A percentile compares a stretch with the other conserved stretches of the same genome.
Evolutionary conservation across 257 asterid species (phyloP).

Genomic region (Capsicum baccatum): DNA sequence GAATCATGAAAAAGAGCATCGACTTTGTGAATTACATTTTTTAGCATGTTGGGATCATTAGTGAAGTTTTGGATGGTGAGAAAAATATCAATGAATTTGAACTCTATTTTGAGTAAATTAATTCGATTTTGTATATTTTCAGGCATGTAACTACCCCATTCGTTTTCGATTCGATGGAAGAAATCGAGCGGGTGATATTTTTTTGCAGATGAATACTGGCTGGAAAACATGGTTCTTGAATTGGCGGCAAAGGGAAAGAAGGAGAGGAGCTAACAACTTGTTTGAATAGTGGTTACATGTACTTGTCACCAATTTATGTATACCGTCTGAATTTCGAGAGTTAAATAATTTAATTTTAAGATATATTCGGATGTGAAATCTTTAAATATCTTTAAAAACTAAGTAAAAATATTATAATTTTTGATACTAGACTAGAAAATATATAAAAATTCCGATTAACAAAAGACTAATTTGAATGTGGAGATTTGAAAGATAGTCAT

Average conservation of each 20-base stretch:
- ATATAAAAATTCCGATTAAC: too few species aligned
- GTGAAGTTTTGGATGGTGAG: background rate
- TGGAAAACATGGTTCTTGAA: background rate
- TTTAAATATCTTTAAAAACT: too few species aligned
- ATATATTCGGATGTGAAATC: too few species aligned
- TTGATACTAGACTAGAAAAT: too few species aligned
- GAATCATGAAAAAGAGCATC: background rate
- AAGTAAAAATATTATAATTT: too few species aligned
- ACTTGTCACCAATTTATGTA: background rate
- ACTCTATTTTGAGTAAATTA: background rate
- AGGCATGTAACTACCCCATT: conserved; percentile 17
- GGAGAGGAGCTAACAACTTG: background rate
- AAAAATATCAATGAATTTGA: conserved; percentile 14
- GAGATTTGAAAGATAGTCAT: too few species aligned
- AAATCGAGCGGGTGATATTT: background rate
- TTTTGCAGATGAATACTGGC: background rate
- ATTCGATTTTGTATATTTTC: background rate
- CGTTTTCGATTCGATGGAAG: background rate
- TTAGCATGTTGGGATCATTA: background rate
- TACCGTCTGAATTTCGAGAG: background rate
- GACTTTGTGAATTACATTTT: background rate
- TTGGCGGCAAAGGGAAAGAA: background rate
- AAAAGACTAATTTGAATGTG: too few species aligned
- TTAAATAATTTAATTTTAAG: too few species aligned
- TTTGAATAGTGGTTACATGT: background rate